Conservation (phyloP, 768 basidiomycete species). For the Tephrocybe sp. region DNA sequence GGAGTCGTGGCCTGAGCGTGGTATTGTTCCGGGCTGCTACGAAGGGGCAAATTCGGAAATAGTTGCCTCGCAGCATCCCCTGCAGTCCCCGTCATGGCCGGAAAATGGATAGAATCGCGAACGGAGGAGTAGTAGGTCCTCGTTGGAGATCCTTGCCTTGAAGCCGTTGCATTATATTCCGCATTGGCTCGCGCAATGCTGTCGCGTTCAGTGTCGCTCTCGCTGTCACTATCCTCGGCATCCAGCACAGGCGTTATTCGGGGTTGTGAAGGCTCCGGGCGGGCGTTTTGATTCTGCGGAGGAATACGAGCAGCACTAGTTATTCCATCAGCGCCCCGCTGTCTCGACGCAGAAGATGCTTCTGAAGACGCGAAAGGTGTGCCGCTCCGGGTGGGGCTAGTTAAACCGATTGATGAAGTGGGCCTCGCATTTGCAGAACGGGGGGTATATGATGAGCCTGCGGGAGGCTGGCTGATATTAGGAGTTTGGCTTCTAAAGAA, state of each 20-base stretch:
- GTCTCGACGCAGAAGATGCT: conserved; percentile 8
- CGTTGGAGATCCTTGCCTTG: conserved; percentile 20
- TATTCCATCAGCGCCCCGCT: background rate
- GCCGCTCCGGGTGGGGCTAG: conserved; percentile 7
- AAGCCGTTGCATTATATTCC: conserved; percentile 36
- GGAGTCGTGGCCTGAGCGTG: conserved; percentile 1
- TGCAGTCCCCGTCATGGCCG: background rate
- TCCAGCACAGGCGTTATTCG: conserved; percentile 30
- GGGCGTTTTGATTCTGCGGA: background rate
- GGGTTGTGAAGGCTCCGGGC: conserved; percentile 14
- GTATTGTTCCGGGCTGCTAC: conserved; percentile 19
- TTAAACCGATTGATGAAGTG: conserved; percentile 3
- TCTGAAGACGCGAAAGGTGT: conserved; percentile 8
- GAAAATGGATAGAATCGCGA: conserved; percentile 6
- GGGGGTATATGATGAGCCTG: conserved; percentile 1
- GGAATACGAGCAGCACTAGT: background rate
- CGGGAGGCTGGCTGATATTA: conserved; percentile 5
- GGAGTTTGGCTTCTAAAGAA: conserved; percentile 17
- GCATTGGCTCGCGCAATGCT: conserved; percentile 39
- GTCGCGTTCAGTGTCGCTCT: conserved; percentile 17
- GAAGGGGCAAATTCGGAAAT: conserved; percentile 16
- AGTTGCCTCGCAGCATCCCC: conserved; percentile 7
- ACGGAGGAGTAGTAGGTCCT: conserved; percentile 22
- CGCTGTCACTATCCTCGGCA: conserved; percentile 34
- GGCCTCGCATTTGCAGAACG: conserved; percentile 8